Evolutionary conservation across 1,139 yeast genomes (phyloP), one percentile per base, ranked within the genome.

Genomic region (Lipomyces yarrowii): DNA sequence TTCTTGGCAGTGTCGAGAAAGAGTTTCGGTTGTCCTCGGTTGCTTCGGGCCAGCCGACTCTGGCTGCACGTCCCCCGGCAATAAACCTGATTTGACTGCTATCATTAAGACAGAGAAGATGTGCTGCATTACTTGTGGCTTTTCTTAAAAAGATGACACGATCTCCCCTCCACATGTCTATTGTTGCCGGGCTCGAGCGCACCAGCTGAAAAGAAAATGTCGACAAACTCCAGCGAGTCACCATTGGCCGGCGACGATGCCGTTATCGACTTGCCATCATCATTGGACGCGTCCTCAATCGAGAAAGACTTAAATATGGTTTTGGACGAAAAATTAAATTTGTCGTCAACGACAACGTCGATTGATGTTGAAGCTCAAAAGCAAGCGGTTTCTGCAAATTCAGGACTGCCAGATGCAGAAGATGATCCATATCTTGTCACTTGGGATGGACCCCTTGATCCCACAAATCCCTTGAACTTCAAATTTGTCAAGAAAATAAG

Each of bases 391-490:
- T n/a, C 30, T 15, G 6, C 26, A 10, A 11, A 30, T 3, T 52
- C 15, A 32, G 32, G 15, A 52, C 55, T 7, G 15, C 30, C 13
- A 21, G 55, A 10, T 18, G 18, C 4, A 11, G 46, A 21, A 21
- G 61, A 58, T 48, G 61, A 58, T 48, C 30, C 37, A 18, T 84
- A 84, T 73, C 76, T 80, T 6, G 89, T 86, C 13, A 78, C 82
- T 8, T 85, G 77, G 71, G 87, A 86, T 39, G 85, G 86, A 3
- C 81, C 80, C 1, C 82, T 84, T 64, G 91, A 87, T 72, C 87
- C 88, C 0, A 77, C 77, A 23, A 82, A 83, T 71, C 89, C 91
- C 48, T 76, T 89, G 67, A 87, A 87, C 75, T 87, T 90, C 90
- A 39, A 81, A 0, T 23, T 67, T 0, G 23, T 64, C 0, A 72